Evolutionary conservation across 2,329 filamentous ascomycete species (phyloP), one percentile per base, ranked within the genome.

Genomic region (Paraphoma chrysanthemicola): DNA sequence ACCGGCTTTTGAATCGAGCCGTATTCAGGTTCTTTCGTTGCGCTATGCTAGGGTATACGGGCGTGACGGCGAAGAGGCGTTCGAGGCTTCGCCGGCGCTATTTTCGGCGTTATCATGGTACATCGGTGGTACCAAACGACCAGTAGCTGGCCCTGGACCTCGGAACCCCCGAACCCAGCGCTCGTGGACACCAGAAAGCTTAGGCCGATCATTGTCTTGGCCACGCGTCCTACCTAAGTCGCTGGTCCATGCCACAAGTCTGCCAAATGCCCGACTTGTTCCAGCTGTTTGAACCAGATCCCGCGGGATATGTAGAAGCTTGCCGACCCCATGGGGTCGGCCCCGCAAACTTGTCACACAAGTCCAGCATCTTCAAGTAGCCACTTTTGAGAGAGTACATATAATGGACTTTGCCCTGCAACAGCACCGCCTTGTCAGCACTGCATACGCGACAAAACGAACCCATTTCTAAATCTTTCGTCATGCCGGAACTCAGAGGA

Each of bases 401-500:
- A 38, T 3, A 38, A 38, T n/a, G n/a, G 33, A 11, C 33, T 11
- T n/a, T 38, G n/a, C 6, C 33, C 33, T 38, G 33, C 33, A 38
- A 11, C 33, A 38, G 33, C 33, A 38, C 10, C n/a, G 33, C 6
- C 33, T 38, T n/a, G n/a, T 11, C 33, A 38, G 6, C 33, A 38
- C 33, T n/a, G 33, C 33, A 38, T 11, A n/a, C 33, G 33, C 10
- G 6, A 38, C 33, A 3, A 38, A n/a, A 3, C 6, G 2, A 38
- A n/a, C 33, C 10, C 3, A 38, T 38, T 11, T n/a, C 12, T n/a
- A 31, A 12, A 16, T 30, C 4, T n/a, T 10, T 42, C 59, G 59
- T 2, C 6, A 65, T 65, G 62, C 60, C 60, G 42, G 28, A 65
- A 59, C 60, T 65, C 16, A 51, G 47, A 29, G 62, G 62, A 38